Conservation (phyloP, 805 yeast genomes). For the Candida patagonica region DNA sequence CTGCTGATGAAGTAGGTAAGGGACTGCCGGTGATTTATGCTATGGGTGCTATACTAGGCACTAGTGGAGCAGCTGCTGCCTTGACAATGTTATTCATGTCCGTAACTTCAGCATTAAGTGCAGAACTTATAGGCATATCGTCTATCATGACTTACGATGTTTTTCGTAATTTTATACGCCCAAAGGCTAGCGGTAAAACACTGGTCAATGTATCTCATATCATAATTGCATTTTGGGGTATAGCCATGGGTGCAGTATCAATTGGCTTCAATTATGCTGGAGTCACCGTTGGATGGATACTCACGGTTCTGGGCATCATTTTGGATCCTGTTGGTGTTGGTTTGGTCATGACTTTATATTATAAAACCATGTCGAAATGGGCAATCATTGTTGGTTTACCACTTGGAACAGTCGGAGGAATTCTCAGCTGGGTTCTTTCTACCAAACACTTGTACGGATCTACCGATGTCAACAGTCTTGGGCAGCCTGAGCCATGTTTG, state of each 20-base stretch:
- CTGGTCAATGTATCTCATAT: conserved; percentile 61
- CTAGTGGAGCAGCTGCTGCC: conserved; percentile 79
- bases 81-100: conserved; percentile 80
- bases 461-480: conserved; percentile 23
- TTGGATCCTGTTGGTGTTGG: conserved; percentile 82
- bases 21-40: conserved; percentile 62
- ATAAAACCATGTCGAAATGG: conserved; percentile 47
- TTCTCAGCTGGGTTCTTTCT: conserved; percentile 46
- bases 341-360: conserved; percentile 57
- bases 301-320: conserved; percentile 81
- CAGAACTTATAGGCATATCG: conserved; percentile 81
- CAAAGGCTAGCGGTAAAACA: conserved; percentile 64
- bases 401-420: conserved; percentile 61
- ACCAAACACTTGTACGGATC: conserved; percentile 21
- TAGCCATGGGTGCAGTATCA: conserved; percentile 71
- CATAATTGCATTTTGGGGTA: conserved; percentile 50
- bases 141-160: conserved; percentile 79
- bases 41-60: conserved; percentile 75
- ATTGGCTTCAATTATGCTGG: conserved; percentile 74
- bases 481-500: conserved; percentile 20
- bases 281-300: conserved; percentile 76
- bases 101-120: conserved; percentile 83
- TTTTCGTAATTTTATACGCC: conserved; percentile 70
- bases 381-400: conserved; percentile 75
- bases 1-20: conserved; percentile 58